phyloP scores from a whole-genome alignment of 1,284 basidiomycete genomes.

The Wolfiporia cocos region DNA sequence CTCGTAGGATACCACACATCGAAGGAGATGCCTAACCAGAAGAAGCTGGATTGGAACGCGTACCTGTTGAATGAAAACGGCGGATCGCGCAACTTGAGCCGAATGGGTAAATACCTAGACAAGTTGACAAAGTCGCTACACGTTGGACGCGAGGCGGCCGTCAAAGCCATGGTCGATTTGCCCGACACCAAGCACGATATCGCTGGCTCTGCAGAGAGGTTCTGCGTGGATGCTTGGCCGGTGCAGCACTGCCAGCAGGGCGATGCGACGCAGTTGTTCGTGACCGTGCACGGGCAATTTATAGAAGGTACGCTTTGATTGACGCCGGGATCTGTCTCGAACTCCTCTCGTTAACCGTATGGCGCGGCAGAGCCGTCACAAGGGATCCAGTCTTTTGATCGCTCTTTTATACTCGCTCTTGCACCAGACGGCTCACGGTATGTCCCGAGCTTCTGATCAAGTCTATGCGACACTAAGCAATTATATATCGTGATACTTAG shows the following conservation, averaged over 20 bases:
- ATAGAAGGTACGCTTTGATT: slow-evolving; percentile 63
- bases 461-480: too few species aligned
- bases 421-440: slow-evolving; percentile 77
- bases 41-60: slow-evolving; percentile 66
- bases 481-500: too few species aligned
- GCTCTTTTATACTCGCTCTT: slow-evolving; percentile 84
- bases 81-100: slow-evolving; percentile 74
- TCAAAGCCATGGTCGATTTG: slow-evolving; percentile 57
- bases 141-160: slow-evolving; percentile 63
- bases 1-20: slow-evolving; percentile 58
- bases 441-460: too few species aligned
- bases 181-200: slow-evolving; percentile 83
- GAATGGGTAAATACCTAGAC: slow-evolving; percentile 54
- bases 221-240: slow-evolving; percentile 87
- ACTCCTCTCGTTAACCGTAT: slow-evolving; percentile 7
- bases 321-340: not conserved
- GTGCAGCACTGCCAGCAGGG: slow-evolving; percentile 64
- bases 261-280: slow-evolving; percentile 60
- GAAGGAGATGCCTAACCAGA: slow-evolving; percentile 71
- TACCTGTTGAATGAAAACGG: slow-evolving; percentile 55
- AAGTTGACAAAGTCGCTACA: slow-evolving; percentile 69
- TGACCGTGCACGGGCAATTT: slow-evolving; percentile 90
- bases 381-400: slow-evolving; percentile 89
- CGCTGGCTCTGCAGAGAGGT: slow-evolving; percentile 67
- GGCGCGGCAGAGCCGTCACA: slow-evolving; percentile 23